phyloP scores from a whole-genome alignment of 2,329 filamentous ascomycete genomes.

The Calonectria hongkongensis region DNA sequence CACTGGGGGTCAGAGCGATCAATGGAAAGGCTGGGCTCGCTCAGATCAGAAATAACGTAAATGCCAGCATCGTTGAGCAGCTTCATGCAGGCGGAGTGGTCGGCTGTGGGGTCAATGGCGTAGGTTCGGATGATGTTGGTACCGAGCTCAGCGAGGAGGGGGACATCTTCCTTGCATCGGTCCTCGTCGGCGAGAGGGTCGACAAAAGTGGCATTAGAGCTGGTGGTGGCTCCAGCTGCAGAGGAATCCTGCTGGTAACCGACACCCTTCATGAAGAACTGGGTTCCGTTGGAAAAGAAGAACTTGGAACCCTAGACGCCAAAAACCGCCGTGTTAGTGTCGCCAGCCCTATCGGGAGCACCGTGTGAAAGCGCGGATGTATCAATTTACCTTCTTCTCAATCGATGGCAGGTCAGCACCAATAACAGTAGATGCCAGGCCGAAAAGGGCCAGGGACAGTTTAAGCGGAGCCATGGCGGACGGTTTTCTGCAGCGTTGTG shows the following conservation, averaged over 20 bases:
- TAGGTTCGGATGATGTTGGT: constrained; percentile 98
- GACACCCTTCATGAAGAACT: constrained; percentile 90
- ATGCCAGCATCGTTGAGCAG: constrained; percentile 89
- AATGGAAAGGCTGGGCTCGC: constrained; percentile 88
- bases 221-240: constrained; percentile 70
- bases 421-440: constrained; percentile 5
- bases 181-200: constrained; percentile 87
- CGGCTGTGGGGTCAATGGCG: constrained; percentile 85
- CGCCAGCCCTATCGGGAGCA: not conserved
- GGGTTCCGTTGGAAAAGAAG: constrained; percentile 86
- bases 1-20: constrained; percentile 87
- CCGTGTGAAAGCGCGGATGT: not conserved
- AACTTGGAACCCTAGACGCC: constrained; percentile 82
- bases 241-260: constrained; percentile 92
- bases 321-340: constrained; percentile 5
- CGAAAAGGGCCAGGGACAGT: constrained; percentile 23
- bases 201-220: constrained; percentile 74
- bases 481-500: not conserved
- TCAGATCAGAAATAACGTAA: constrained; percentile 95
- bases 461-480: constrained; percentile 16
- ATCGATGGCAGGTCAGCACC: constrained; percentile 27
- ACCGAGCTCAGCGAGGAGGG: constrained; percentile 83
- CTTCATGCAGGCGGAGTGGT: constrained; percentile 91
- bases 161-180: constrained; percentile 89
- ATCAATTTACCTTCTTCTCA: constrained; percentile 29